Evolutionary conservation across 352 stramenopile genomes (phyloP), one percentile per base, ranked within the genome.

Genomic region (Blastocystis sp.): DNA sequence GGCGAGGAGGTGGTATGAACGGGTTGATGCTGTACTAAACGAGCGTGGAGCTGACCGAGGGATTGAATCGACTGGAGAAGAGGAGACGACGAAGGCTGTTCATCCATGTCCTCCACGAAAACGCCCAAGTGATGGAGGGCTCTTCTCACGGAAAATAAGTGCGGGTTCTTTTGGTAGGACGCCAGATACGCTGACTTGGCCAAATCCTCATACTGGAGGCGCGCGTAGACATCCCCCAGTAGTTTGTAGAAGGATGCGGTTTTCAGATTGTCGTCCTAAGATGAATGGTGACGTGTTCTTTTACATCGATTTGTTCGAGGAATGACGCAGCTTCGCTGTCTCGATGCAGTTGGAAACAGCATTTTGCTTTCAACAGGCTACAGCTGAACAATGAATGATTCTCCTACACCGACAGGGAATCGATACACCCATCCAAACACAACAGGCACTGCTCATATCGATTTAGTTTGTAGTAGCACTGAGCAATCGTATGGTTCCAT

Each of bases 131-230:
- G n/a, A 63, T 81, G 69, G 14, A 81, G 48, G 4, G 29, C 9
- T 9, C n/a, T 36, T 51, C 69, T 29, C 6, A 64, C 46, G 14
- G 44, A 64, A 29, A 64, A n/a, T 7, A 81, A 16, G 27, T 11
- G 16, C 29, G 42, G 42, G 24, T 81, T 44, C 27, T 81, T 81
- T 0, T 81, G 42, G 32, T 64, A 81, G 44, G 42, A 63, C 11
- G 27, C 24, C 32, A 81, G n/a, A n/a, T 81, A 81, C 11, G 34
- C 46, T 29, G 9, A n/a, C 27, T 81, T 81, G 7, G 69, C 69
- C 27, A 81, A 24, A 48, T 81, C 69, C 46, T 59, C 63, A 40
- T 81, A 38, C 2, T 27, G n/a, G 8, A 81, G 49, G 29, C 63
- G 6, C 46, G 38, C 34, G 63, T 63, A 63, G 14, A 81, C 46